Conservation (phyloP, 495 filamentous ascomycete species). For the Neurospora terricola region DNA sequence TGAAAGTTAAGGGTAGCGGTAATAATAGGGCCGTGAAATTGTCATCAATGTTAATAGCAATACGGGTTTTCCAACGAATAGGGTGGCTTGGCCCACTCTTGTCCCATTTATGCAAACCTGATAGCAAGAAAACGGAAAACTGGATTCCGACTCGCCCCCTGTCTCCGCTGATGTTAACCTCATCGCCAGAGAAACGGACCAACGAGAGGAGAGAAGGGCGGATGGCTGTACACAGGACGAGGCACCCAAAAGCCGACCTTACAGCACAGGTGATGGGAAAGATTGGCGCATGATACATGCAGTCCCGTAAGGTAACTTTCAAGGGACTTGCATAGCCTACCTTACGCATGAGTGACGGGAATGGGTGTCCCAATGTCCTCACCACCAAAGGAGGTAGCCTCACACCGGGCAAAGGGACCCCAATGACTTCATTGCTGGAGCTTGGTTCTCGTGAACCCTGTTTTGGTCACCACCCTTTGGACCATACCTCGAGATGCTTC, state of each 20-base stretch:
- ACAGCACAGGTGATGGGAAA: neutral
- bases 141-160: neutral
- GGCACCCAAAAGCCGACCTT: neutral
- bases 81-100: neutral
- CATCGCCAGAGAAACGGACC: neutral
- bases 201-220: neutral
- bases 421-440: slow-evolving; percentile 18
- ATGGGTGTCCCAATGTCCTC: neutral
- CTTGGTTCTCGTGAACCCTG: slow-evolving; percentile 7
- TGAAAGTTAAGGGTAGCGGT: neutral
- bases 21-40: neutral
- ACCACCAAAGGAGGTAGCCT: neutral
- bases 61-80: neutral
- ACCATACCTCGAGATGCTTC: neutral
- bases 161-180: neutral
- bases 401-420: neutral
- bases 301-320: neutral
- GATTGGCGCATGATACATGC: neutral
- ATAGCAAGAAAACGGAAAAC: neutral
- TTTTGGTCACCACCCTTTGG: slow-evolving; percentile 7
- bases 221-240: neutral
- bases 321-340: neutral
- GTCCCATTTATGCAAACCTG: neutral
- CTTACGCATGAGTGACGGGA: neutral
- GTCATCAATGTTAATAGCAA: neutral